These are phyloP conservation scores for Spathaspora arborariae DNA, from an alignment of 805 yeast species.

Conservation along the genomic window DNA sequence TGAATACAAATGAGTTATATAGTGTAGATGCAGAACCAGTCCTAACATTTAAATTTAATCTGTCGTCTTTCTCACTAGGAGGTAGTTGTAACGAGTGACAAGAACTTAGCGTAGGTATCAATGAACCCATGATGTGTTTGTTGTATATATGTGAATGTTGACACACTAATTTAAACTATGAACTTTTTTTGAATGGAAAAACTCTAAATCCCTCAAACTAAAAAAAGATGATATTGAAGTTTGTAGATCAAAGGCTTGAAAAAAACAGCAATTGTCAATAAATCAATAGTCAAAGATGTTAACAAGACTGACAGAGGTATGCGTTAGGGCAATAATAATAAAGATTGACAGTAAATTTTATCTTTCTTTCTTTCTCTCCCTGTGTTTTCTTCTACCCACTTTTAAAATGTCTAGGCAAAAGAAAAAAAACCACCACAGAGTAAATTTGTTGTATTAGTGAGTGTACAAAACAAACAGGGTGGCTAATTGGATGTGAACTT, in stretches of 20 bases:
- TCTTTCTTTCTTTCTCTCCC: too few relatives aligned
- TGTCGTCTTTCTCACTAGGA: constrained; percentile 47
- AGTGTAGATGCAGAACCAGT: constrained; percentile 65
- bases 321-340: too few relatives aligned
- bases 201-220: neutral
- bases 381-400: neutral
- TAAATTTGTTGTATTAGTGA: neutral
- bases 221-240: neutral
- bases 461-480: neutral
- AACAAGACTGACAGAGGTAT: too few relatives aligned
- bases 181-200: too few relatives aligned
- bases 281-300: too few relatives aligned
- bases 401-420: neutral
- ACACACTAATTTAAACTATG: too few relatives aligned
- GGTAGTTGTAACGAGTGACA: constrained; percentile 60
- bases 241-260: neutral
- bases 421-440: neutral
- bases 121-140: constrained; percentile 47
- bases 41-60: constrained; percentile 54
- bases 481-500: neutral
- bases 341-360: too few relatives aligned
- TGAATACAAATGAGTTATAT: constrained; percentile 56
- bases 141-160: neutral
- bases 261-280: neutral
- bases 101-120: constrained; percentile 60